A percentile compares a stretch with the other conserved stretches of the same genome.
Evolutionary conservation across 1,139 yeast genomes (phyloP).

Genomic region (Sporopachydermia cereana): DNA sequence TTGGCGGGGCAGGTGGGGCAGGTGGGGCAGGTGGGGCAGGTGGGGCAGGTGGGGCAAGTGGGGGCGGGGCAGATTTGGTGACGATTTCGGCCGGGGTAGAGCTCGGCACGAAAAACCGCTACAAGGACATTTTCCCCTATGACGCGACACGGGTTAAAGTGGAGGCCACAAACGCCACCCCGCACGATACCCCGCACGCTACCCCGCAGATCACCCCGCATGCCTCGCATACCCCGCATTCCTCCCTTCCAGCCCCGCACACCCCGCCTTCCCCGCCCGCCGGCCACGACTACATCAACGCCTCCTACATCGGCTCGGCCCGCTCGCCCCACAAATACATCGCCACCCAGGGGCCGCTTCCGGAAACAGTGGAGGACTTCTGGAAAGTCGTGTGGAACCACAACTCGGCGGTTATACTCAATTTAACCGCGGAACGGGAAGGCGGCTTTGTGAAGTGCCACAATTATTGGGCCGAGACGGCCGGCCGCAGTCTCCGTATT

Average conservation of each 20-base stretch:
- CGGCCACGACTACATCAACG: conserved; percentile 46
- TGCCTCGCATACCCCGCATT: too few species aligned
- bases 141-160: conserved; percentile 67
- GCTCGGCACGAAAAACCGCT: conserved; percentile 63
- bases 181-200: conserved; percentile 16
- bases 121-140: conserved; percentile 72
- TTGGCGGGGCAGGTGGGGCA: conserved; percentile 9
- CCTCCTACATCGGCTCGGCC: conserved; percentile 35
- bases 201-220: conserved; percentile 8
- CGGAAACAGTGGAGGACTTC: conserved; percentile 66
- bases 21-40: conserved; percentile 10
- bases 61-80: conserved; percentile 11
- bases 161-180: conserved; percentile 15
- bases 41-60: conserved; percentile 10
- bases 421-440: conserved; percentile 50
- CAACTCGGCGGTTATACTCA: conserved; percentile 50
- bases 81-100: conserved; percentile 62
- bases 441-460: conserved; percentile 44
- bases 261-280: conserved; percentile 6
- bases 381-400: conserved; percentile 67
- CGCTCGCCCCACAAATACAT: conserved; percentile 36
- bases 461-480: conserved; percentile 37
- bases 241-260: conserved; percentile 8
- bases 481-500: neutral
- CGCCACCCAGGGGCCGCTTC: conserved; percentile 82